These are phyloP conservation scores for Pulicaria dysenterica DNA, from an alignment of 129 eudicot genomes.

Conservation along the genomic window DNA sequence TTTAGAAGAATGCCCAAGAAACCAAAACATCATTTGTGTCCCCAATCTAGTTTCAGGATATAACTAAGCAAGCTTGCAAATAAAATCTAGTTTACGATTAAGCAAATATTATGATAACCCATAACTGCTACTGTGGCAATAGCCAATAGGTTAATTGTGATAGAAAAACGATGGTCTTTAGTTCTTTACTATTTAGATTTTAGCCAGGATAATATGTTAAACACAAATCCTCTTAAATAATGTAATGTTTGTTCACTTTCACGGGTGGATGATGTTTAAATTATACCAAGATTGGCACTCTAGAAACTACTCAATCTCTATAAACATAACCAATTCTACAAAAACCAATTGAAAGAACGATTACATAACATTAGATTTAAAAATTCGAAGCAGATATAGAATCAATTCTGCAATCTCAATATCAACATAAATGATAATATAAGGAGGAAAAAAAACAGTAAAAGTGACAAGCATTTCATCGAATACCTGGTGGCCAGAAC, in stretches of 20 bases:
- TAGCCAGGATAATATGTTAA: background rate
- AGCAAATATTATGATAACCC: too few relatives aligned
- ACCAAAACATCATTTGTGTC: background rate
- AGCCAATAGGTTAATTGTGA: background rate
- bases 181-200: too few relatives aligned
- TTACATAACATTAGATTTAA: background rate
- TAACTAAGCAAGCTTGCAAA: background rate
- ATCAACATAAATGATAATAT: background rate
- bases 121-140: too few relatives aligned
- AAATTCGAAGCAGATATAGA: background rate
- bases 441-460: background rate
- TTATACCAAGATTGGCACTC: background rate
- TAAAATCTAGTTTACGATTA: too few relatives aligned
- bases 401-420: background rate
- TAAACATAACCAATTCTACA: slow-evolving; percentile 11
- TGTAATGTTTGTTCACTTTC: background rate
- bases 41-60: background rate
- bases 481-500: slow-evolving; percentile 91
- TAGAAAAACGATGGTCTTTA: background rate
- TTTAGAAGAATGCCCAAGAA: background rate
- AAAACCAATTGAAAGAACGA: background rate
- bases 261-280: too few relatives aligned
- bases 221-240: background rate
- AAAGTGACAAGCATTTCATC: slow-evolving; percentile 25
- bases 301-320: background rate